Evolutionary conservation across 2,329 filamentous ascomycete species (phyloP).

Genomic region (Botrytis porri): DNA sequence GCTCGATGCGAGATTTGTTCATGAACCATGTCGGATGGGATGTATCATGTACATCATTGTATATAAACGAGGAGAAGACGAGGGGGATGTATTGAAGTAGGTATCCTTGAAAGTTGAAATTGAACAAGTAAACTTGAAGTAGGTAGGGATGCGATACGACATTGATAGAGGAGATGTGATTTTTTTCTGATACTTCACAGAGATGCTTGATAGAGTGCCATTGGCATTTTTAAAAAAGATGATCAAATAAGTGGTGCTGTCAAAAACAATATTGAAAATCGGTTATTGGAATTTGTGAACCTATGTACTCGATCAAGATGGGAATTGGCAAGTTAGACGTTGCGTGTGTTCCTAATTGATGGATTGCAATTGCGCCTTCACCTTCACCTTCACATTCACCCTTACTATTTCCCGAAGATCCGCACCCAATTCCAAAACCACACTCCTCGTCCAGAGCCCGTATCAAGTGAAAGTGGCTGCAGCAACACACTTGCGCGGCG

Average conservation of each 20-base stretch:
- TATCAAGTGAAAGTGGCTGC: neutral
- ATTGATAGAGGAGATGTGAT: neutral
- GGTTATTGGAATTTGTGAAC: neutral
- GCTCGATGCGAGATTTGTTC: neutral
- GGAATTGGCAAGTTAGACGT: neutral
- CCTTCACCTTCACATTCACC: neutral
- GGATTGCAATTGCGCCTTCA: neutral
- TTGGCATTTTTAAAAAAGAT: neutral
- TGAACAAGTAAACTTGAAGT: neutral
- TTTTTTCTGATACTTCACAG: neutral
- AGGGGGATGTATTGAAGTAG: neutral
- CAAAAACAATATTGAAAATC: neutral
- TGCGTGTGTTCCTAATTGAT: neutral
- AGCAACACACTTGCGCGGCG: neutral
- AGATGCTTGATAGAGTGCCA: neutral
- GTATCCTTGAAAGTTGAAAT: neutral
- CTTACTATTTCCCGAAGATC: neutral
- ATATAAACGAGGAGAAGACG: neutral
- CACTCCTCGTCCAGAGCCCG: neutral
- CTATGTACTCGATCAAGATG: neutral
- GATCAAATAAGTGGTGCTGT: neutral
- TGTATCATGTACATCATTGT: neutral
- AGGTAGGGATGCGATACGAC: neutral
- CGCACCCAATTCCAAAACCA: neutral
- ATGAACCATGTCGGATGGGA: neutral